Evolutionary conservation across 352 stramenopile genomes (phyloP).

Genomic region (Globisporangium cederbergense): DNA sequence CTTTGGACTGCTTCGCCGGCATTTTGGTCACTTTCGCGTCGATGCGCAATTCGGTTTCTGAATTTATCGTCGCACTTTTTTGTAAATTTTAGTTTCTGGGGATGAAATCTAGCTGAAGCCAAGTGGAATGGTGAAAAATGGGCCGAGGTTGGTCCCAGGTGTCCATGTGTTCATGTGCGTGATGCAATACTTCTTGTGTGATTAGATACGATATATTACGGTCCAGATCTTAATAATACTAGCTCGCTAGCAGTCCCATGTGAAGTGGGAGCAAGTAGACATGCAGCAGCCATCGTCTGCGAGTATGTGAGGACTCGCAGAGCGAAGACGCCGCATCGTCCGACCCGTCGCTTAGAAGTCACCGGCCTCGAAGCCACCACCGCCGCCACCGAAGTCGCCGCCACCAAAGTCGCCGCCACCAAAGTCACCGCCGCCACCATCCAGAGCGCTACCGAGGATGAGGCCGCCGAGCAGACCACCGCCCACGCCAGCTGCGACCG

Average conservation of each 20-base stretch:
- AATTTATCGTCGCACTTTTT: too few species aligned
- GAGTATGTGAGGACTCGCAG: background rate
- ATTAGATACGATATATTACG: constrained; percentile 9
- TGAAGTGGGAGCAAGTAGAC: background rate
- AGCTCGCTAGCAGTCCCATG: background rate
- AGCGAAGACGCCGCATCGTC: background rate
- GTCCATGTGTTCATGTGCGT: too few species aligned
- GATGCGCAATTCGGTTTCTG: background rate
- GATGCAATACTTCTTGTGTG: background rate
- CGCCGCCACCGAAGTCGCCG: constrained; percentile 11
- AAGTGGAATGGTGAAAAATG: too few species aligned
- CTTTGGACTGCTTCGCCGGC: constrained; percentile 11
- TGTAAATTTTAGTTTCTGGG: too few species aligned
- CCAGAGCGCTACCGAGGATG: constrained; percentile 35
- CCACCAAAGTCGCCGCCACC: constrained; percentile 16
- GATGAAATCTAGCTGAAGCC: too few species aligned
- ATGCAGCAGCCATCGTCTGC: background rate
- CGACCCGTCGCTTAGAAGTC: constrained; percentile 17
- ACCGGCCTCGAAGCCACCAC: constrained; percentile 15
- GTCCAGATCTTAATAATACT: background rate
- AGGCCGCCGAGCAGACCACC: constrained; percentile 36
- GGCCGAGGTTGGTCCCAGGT: too few species aligned
- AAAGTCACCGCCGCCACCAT: constrained; percentile 17
- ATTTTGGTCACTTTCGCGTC: background rate
- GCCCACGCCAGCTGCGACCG: constrained; percentile 35